Percentiles rank a stretch among this genome's conserved stretches.
phyloP scores from a whole-genome alignment of 192 early-diverging fungal genomes.

The Entophlyctis luteolus region DNA sequence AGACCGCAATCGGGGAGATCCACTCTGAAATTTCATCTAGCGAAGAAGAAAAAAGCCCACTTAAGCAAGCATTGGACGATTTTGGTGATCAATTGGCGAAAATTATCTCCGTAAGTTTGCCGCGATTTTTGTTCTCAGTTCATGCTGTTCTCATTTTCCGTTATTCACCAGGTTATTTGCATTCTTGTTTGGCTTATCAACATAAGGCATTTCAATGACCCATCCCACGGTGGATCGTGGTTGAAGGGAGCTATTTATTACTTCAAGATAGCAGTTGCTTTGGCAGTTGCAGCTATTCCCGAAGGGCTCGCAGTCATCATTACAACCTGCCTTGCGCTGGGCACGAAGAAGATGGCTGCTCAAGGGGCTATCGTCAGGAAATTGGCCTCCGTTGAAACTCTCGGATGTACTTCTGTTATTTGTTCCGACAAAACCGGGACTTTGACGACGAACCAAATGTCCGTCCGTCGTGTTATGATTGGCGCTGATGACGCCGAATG shows the following conservation, averaged over 20 bases:
- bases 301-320: conserved; percentile 98
- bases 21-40: conserved; percentile 81
- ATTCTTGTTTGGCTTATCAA: conserved; percentile 98
- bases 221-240: conserved; percentile 65
- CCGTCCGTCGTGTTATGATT: conserved; percentile 31
- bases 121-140: too few relatives aligned
- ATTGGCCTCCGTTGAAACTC: conserved; percentile 88
- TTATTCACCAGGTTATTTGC: conserved; percentile 71
- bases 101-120: conserved; percentile 58
- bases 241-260: conserved; percentile 94
- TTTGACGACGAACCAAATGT: conserved; percentile 98
- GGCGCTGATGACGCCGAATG: conserved; percentile 51
- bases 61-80: conserved; percentile 93
- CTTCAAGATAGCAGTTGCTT: conserved; percentile 98
- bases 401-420: conserved; percentile 95
- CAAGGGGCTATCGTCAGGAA: conserved; percentile 94
- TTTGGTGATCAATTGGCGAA: conserved; percentile 67
- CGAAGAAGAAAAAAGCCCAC: conserved; percentile 87
- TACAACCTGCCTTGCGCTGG: conserved; percentile 94
- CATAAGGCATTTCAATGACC: conserved; percentile 94
- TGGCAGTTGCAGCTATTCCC: conserved; percentile 98
- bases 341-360: conserved; percentile 95
- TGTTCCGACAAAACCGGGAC: conserved; percentile 99
- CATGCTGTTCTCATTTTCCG: too few relatives aligned
- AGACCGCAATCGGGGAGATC: conserved; percentile 92